A percentile compares a stretch with the other conserved stretches of the same genome.
Conservation (phyloP, 2,329 filamentous ascomycete genomes). For the Sporothrix humicola region DNA sequence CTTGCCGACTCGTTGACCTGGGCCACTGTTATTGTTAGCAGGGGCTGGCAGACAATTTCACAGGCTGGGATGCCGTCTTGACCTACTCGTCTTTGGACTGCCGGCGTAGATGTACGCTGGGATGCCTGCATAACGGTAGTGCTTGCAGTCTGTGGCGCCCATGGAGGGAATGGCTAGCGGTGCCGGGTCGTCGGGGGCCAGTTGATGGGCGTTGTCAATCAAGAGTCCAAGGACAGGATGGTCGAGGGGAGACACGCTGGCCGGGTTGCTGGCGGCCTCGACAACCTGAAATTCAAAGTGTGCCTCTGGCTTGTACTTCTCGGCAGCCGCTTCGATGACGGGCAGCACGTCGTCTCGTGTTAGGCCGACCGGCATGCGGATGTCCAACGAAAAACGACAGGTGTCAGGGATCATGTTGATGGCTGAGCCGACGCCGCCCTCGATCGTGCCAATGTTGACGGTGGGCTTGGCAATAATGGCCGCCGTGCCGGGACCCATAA, state of each 20-base stretch:
- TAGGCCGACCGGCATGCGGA: conserved; percentile 32
- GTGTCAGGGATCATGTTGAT: conserved; percentile 34
- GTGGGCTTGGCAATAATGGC: conserved; percentile 31
- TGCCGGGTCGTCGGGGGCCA: conserved; percentile 6
- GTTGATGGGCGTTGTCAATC: conserved; percentile 21
- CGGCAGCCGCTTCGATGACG: neutral
- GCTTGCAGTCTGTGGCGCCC: conserved; percentile 36
- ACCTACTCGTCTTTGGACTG: conserved; percentile 29
- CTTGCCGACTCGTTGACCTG: conserved; percentile 36
- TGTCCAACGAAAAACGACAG: conserved; percentile 27
- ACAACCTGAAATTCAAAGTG: conserved; percentile 28
- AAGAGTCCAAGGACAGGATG: conserved; percentile 30
- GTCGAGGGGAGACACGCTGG: conserved; percentile 29
- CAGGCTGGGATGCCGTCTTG: no score
- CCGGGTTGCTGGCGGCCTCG: conserved; percentile 35
- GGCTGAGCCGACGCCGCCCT: conserved; percentile 28
- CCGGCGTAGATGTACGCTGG: conserved; percentile 33
- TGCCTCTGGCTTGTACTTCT: conserved; percentile 2
- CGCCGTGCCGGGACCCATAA: conserved; percentile 33
- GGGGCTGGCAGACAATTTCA: neutral
- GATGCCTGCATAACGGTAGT: conserved; percentile 34
- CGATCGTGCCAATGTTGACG: conserved; percentile 34
- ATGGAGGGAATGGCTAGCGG: conserved; percentile 34
- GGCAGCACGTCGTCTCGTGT: conserved; percentile 23
- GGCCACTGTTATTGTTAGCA: conserved; percentile 30